Conservation (phyloP, 257 asterid genomes). For the Solanum lignicaule region DNA sequence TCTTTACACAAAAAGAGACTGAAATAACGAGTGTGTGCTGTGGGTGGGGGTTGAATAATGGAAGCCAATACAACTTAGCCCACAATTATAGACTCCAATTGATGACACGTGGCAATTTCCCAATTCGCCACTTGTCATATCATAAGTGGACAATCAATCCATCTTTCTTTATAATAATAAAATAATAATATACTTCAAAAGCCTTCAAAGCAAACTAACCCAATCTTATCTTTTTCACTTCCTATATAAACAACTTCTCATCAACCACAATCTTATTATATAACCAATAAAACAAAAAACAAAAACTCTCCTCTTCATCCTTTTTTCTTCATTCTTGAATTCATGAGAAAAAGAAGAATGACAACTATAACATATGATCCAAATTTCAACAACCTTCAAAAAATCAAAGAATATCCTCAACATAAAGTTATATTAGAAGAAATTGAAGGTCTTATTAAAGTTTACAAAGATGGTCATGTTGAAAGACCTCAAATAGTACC, state of each 20-base stretch:
- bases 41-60: not conserved
- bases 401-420: conserved; percentile 20
- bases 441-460: conserved; percentile 57
- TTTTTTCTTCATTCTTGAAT: not conserved
- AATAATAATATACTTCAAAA: not conserved
- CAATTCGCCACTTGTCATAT: conserved; percentile 5
- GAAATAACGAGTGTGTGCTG: no score
- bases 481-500: conserved; percentile 62
- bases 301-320: not conserved
- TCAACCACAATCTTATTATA: not conserved
- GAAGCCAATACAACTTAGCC: not conserved
- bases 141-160: not conserved
- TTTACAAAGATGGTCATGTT: conserved; percentile 65
- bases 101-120: conserved; percentile 17
- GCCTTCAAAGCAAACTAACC: not conserved
- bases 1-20: no score
- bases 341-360: conserved; percentile 25
- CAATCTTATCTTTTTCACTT: conserved; percentile 14
- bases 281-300: not conserved
- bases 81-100: conserved; percentile 7
- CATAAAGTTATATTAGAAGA: conserved; percentile 34
- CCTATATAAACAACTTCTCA: conserved; percentile 17
- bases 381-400: conserved; percentile 26
- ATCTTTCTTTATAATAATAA: not conserved
- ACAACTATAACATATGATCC: conserved; percentile 32